phyloP scores from a whole-genome alignment of 164 flowering plant genomes.

The Tetrastigma voinierianum region DNA sequence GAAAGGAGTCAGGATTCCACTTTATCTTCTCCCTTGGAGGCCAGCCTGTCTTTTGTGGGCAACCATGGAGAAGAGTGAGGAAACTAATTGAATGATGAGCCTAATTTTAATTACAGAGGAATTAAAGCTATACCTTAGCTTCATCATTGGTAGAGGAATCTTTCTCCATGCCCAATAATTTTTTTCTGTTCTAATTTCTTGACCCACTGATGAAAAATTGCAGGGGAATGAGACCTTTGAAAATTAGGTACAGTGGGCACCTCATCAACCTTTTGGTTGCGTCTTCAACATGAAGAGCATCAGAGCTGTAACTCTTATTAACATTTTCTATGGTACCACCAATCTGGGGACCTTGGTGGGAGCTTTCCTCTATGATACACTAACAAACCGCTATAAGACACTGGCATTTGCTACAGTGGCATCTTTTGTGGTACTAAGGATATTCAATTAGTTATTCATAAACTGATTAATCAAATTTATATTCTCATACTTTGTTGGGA shows the following conservation, averaged over 20 bases:
- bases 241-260: slow-evolving; percentile 69
- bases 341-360: slow-evolving; percentile 61
- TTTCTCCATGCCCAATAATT: not conserved
- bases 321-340: slow-evolving; percentile 54
- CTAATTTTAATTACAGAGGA: slow-evolving; percentile 27
- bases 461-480: too few species aligned
- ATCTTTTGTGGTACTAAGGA: slow-evolving; percentile 44
- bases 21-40: too few species aligned
- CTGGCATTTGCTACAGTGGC: slow-evolving; percentile 51
- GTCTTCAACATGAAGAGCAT: slow-evolving; percentile 58
- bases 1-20: too few species aligned
- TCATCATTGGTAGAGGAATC: slow-evolving; percentile 26
- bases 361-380: slow-evolving; percentile 69
- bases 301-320: slow-evolving; percentile 47
- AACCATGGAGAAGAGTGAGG: slow-evolving; percentile 12
- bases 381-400: slow-evolving; percentile 63
- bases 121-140: slow-evolving; percentile 38
- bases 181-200: not conserved
- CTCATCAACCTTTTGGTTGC: slow-evolving; percentile 52
- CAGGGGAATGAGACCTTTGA: slow-evolving; percentile 90
- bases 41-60: not conserved
- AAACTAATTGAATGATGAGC: slow-evolving; percentile 1
- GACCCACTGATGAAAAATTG: not conserved
- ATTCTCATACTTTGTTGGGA: too few species aligned
- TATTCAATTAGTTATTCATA: too few species aligned